Percentiles rank a stretch among this genome's conserved stretches.
These are phyloP conservation scores for Tuber aestivum DNA, from an alignment of 495 filamentous ascomycete genomes.

Conservation along the genomic window DNA sequence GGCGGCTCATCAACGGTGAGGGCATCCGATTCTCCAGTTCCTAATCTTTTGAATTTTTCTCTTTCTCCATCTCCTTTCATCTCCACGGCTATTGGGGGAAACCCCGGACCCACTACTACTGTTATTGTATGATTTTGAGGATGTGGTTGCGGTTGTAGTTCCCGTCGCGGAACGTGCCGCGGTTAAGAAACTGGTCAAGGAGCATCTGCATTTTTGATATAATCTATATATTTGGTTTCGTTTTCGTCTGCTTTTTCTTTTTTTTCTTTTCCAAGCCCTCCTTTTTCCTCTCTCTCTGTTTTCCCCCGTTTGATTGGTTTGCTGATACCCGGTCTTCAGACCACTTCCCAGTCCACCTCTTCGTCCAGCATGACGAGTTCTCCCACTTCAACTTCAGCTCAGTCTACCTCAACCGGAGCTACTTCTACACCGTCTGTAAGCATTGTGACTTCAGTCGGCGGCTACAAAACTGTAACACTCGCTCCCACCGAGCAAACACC, in stretches of 20 bases:
- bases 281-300: too few relatives aligned
- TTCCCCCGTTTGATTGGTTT: conserved; percentile 13
- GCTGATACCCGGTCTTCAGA: conserved; percentile 17
- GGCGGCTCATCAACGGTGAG: conserved; percentile 43
- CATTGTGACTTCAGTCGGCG: conserved; percentile 49
- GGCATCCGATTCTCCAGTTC: conserved; percentile 28
- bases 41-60: conserved; percentile 32
- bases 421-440: conserved; percentile 46
- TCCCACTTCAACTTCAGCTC: conserved; percentile 26
- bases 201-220: background rate
- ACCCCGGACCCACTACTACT: conserved; percentile 32
- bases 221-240: background rate
- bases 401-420: conserved; percentile 10
- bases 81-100: conserved; percentile 26
- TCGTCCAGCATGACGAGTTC: conserved; percentile 34
- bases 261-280: conserved; percentile 17
- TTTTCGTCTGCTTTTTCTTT: background rate
- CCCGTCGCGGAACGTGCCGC: conserved; percentile 9
- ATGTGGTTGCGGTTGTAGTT: conserved; percentile 9
- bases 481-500: conserved; percentile 44
- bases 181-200: background rate
- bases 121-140: conserved; percentile 29
- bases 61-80: conserved; percentile 32
- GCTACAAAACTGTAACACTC: conserved; percentile 52
- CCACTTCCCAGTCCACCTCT: conserved; percentile 24